Conservation (phyloP, 208 protist genomes). For the Trypanosoma rangeli region DNA sequence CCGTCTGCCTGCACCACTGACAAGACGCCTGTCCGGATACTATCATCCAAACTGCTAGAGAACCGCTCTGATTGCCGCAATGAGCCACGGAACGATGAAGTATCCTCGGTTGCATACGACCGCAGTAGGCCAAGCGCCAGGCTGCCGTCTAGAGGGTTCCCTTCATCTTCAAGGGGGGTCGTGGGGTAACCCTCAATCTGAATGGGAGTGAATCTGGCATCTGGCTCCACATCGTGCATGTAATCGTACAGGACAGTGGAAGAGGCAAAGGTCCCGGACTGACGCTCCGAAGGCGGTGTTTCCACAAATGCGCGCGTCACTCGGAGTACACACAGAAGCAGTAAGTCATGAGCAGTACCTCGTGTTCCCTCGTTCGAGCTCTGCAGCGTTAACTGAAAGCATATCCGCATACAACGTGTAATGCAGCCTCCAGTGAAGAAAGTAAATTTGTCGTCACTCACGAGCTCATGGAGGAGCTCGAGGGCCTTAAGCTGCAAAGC, state of each 20-base stretch:
- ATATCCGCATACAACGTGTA: slow-evolving; percentile 47
- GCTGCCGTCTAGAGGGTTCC: not conserved
- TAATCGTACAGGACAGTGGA: slow-evolving; percentile 61
- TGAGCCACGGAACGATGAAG: not conserved
- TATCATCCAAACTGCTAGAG: slow-evolving; percentile 36
- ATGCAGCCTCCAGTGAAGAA: slow-evolving; percentile 40
- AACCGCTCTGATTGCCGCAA: slow-evolving; percentile 15
- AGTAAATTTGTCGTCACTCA: slow-evolving; percentile 28
- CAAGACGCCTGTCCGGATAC: slow-evolving; percentile 36
- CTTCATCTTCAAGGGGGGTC: not conserved
- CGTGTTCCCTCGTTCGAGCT: slow-evolving; percentile 40
- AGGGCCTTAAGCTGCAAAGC: slow-evolving; percentile 41
- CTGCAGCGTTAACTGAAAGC: slow-evolving; percentile 38
- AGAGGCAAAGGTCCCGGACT: slow-evolving; percentile 41
- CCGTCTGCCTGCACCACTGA: slow-evolving; percentile 15
- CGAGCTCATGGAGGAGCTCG: slow-evolving; percentile 41
- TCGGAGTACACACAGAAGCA: slow-evolving; percentile 31
- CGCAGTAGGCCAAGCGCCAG: not conserved
- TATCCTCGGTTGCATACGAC: not conserved
- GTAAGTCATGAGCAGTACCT: slow-evolving; percentile 26
- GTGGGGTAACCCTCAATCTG: slow-evolving; percentile 23
- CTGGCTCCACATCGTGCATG: slow-evolving; percentile 58
- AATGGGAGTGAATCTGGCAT: slow-evolving; percentile 50
- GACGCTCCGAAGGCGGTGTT: slow-evolving; percentile 5
- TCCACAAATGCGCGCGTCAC: slow-evolving; percentile 43